Percentiles rank a stretch among this genome's conserved stretches.
These are phyloP conservation scores for Boletus rufocinnamomeus DNA, from an alignment of 768 basidiomycete genomes.

Conservation along the genomic window DNA sequence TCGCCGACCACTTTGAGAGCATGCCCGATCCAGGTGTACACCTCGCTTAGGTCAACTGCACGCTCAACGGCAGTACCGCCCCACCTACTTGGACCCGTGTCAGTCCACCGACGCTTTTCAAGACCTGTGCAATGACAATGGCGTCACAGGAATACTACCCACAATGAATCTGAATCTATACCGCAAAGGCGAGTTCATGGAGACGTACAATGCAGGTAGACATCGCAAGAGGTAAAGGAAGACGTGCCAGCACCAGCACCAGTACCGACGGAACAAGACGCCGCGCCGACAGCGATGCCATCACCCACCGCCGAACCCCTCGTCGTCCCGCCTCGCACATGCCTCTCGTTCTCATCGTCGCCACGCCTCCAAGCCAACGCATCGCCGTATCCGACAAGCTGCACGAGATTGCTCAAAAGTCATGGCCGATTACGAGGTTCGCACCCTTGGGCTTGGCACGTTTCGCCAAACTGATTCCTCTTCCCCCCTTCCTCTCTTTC, in stretches of 20 bases:
- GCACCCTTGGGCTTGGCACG: neutral
- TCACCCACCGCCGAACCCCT: constrained; percentile 3
- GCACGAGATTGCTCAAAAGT: constrained; percentile 56
- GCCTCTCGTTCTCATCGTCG: constrained; percentile 79
- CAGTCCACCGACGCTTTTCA: constrained; percentile 30
- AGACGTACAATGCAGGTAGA: constrained; percentile 57
- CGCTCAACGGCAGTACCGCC: constrained; percentile 64
- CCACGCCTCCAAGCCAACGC: constrained; percentile 40
- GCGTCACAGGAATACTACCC: constrained; percentile 75
- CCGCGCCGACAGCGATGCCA: constrained; percentile 5
- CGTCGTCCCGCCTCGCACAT: constrained; percentile 50
- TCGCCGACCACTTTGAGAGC: constrained; percentile 54
- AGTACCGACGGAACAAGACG: constrained; percentile 9
- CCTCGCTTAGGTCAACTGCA: constrained; percentile 82
- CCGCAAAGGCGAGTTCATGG: constrained; percentile 60
- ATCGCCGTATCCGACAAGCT: constrained; percentile 49
- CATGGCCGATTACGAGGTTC: constrained; percentile 72
- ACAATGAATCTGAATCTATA: constrained; percentile 73
- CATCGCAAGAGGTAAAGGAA: neutral
- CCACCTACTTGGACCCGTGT: too few species aligned
- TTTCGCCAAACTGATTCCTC: neutral
- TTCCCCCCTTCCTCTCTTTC: too few species aligned
- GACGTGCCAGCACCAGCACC: constrained; percentile 1
- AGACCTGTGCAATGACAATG: constrained; percentile 82
- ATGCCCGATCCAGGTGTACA: constrained; percentile 45